These are phyloP conservation scores for Botrytis galanthina DNA, from an alignment of 2,329 filamentous ascomycete species.

Conservation along the genomic window DNA sequence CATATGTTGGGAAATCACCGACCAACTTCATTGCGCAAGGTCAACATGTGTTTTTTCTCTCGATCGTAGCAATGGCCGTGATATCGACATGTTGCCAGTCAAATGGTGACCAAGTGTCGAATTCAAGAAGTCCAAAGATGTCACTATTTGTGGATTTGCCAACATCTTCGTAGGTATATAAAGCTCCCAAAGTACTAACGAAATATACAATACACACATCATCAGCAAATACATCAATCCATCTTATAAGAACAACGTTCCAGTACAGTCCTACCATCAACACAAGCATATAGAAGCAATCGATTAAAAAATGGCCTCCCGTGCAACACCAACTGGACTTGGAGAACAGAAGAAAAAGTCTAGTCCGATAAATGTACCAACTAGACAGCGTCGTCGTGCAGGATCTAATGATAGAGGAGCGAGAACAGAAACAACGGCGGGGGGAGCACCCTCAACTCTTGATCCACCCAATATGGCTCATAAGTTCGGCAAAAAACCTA, in stretches of 20 bases:
- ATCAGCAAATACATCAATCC: background rate
- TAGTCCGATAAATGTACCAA: too few relatives aligned
- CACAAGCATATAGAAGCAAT: background rate
- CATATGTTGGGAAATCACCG: background rate
- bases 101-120: background rate
- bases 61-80: too few relatives aligned
- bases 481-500: too few relatives aligned
- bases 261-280: background rate
- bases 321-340: too few relatives aligned
- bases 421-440: too few relatives aligned
- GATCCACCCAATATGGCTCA: too few relatives aligned
- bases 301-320: background rate
- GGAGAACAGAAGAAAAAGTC: too few relatives aligned
- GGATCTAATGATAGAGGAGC: too few relatives aligned
- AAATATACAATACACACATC: background rate
- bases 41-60: background rate
- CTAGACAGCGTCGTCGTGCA: too few relatives aligned
- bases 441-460: too few relatives aligned
- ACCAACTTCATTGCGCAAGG: background rate
- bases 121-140: background rate
- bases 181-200: background rate
- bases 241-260: background rate
- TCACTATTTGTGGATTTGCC: background rate
- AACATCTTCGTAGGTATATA: conserved; percentile 1
- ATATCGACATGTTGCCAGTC: background rate